A percentile compares a stretch with the other conserved stretches of the same genome.
phyloP scores from a whole-genome alignment of 176 grass and related monocot species.

The Triticum monococcum region DNA sequence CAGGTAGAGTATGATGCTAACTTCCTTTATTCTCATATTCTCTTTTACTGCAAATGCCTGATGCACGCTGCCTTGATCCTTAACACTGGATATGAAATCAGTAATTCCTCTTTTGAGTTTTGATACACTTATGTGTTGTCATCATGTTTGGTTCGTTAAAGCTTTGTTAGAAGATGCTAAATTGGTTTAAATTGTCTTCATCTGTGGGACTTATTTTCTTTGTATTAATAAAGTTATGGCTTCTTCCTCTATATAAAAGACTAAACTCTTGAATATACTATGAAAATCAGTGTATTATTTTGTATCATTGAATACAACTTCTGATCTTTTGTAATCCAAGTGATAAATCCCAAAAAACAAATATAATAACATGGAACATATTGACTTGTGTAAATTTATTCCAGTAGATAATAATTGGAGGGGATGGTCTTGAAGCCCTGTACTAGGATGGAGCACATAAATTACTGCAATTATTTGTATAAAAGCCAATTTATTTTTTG shows the following conservation, averaged over 20 bases:
- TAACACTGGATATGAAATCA: constrained; percentile 6
- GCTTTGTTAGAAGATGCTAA: neutral
- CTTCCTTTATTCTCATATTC: constrained; percentile 14
- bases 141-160: neutral
- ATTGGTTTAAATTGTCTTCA: neutral
- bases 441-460: neutral
- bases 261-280: neutral
- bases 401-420: neutral
- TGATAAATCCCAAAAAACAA: neutral
- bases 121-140: neutral
- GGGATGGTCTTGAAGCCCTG: neutral
- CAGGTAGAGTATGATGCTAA: constrained; percentile 46
- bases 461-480: neutral
- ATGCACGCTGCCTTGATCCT: constrained; percentile 12
- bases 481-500: neutral
- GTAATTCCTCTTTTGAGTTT: constrained; percentile 8
- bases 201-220: neutral
- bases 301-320: neutral
- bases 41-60: neutral
- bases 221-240: neutral
- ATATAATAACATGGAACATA: neutral
- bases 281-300: constrained; percentile 13
- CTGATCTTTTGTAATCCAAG: neutral
- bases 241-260: neutral
- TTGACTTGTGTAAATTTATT: neutral